Evolutionary conservation across 2,329 filamentous ascomycete genomes (phyloP).

Genomic region (Zelopaecilomyces penicillatus): DNA sequence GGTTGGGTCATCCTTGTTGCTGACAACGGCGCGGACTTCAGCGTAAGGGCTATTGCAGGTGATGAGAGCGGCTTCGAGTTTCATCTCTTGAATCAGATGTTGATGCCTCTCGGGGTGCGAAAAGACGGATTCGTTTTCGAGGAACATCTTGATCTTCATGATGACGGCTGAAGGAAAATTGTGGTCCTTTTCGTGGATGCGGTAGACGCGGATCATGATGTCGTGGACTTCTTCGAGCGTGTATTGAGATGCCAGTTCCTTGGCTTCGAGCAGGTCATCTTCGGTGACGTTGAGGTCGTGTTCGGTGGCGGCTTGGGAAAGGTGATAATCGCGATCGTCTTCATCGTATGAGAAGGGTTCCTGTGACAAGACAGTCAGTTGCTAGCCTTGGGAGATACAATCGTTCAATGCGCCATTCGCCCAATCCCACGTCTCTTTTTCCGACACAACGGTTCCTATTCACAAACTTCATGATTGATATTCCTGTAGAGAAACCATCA

Average conservation of each 20-base stretch:
- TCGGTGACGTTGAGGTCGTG: conserved; percentile 38
- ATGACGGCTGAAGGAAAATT: conserved; percentile 33
- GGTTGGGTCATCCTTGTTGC: conserved; percentile 44
- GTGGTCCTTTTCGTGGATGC: conserved; percentile 34
- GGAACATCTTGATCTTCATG: conserved; percentile 32
- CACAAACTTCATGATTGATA: too few species aligned
- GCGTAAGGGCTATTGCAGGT: conserved; percentile 49
- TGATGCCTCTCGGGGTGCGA: conserved; percentile 37
- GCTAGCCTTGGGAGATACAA: too few species aligned
- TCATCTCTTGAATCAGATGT: conserved; percentile 44
- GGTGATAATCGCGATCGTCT: conserved; percentile 25
- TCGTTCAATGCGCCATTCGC: too few species aligned
- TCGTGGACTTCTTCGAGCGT: conserved; percentile 35
- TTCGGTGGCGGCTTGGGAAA: conserved; percentile 19
- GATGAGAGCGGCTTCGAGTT: conserved; percentile 45
- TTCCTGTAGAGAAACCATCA: too few species aligned
- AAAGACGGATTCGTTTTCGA: conserved; percentile 37
- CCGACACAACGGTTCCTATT: background rate
- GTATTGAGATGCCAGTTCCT: conserved; percentile 33
- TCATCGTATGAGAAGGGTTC: conserved; percentile 32
- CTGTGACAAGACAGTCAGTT: conserved; percentile 5
- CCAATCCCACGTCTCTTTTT: too few species aligned
- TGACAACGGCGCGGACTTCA: conserved; percentile 47
- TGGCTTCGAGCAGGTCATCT: conserved; percentile 37
- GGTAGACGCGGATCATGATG: conserved; percentile 32